A percentile compares a stretch with the other conserved stretches of the same genome.
Evolutionary conservation across 2,329 filamentous ascomycete species (phyloP).

Genomic region (Fusarium citri): DNA sequence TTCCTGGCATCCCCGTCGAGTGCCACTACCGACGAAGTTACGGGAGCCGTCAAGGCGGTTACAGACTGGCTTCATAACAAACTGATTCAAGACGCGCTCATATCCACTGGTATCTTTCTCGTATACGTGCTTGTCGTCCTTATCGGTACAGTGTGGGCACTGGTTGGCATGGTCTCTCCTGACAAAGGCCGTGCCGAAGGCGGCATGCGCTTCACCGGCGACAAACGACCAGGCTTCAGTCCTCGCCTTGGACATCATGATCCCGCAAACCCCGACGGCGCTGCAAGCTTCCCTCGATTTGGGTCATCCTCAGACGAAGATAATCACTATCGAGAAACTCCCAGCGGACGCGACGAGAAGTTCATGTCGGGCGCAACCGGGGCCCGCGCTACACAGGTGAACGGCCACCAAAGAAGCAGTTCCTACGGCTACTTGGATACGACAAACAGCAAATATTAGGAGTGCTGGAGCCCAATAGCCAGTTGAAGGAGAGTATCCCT

Average conservation of each 20-base stretch:
- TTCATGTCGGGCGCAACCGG: constrained; percentile 42
- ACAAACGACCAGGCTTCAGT: constrained; percentile 46
- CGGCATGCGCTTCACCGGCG: constrained; percentile 57
- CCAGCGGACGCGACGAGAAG: constrained; percentile 46
- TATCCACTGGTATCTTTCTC: constrained; percentile 78
- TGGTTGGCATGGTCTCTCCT: constrained; percentile 68
- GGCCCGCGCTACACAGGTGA: constrained; percentile 43
- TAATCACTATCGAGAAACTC: constrained; percentile 24
- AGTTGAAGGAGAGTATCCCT: constrained; percentile 19
- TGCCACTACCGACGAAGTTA: constrained; percentile 83
- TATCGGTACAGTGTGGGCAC: constrained; percentile 75
- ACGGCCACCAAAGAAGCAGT: constrained; percentile 50
- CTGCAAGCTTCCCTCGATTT: constrained; percentile 44
- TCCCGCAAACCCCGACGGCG: constrained; percentile 33
- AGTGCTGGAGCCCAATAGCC: constrained; percentile 32
- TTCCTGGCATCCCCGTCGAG: constrained; percentile 83
- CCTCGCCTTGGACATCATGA: constrained; percentile 42
- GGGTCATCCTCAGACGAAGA: constrained; percentile 44
- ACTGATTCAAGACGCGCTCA: constrained; percentile 82
- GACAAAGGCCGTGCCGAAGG: constrained; percentile 68
- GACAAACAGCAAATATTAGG: constrained; percentile 42
- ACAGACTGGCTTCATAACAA: constrained; percentile 73
- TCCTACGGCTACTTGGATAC: constrained; percentile 52
- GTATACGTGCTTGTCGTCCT: constrained; percentile 84
- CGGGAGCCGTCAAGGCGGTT: constrained; percentile 77